Base-by-base conservation (phyloP, 2,329 filamentous ascomycete genomes). In the Hansfordia pulvinata region DNA sequence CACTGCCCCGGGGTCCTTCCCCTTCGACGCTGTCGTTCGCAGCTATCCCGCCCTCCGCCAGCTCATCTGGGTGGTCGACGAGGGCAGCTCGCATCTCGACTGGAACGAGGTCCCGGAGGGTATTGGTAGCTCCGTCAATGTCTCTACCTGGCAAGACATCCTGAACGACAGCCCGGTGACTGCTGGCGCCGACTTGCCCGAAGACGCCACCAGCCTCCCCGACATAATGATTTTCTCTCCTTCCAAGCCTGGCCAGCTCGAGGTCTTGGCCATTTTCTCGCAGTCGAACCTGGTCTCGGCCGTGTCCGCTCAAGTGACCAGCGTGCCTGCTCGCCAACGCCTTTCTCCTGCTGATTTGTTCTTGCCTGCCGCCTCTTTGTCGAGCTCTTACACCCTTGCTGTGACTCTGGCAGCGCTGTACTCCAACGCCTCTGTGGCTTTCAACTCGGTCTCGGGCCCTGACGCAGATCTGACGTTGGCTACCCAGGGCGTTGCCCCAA, bases 111-210 rank as follows among this genome's bases (percentile, higher is more conserved):
- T 86, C 3, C 85, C 86, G 8, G 69, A 78, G 43, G 78, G 80
- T 27, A 76, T 77, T 30, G 77, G 77, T 10, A 70, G 77, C 30
- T 74, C 66, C 34, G 63, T 93, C 33, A 80, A 80, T 30, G 80
- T 94, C 10, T 70, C 76, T n/a, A 90, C 88, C 10, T 98, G 88
- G 86, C 82, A 93, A 43, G 82, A 94, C 32, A 68, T 96, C 28
- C 58, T 94, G 15, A 71, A 78, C 36, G 80, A 90, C 34, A 64
- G 66, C 36, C 69, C 73, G 11, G 54, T 59, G 16, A 60, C 58
- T 28, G 62, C 68, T 19, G 69, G 64, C 21, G 56, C 56, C 6
- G 69, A 82, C 12, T 60, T 93, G 9, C 82, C 82, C 2, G 53
- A 64, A 8, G 53, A 69, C 26, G 68, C 74, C 20, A 64, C 62